Percentiles rank a stretch among this genome's conserved stretches.
Conservation (phyloP, 176 grass and related monocot genomes). For the Areca catechu region DNA sequence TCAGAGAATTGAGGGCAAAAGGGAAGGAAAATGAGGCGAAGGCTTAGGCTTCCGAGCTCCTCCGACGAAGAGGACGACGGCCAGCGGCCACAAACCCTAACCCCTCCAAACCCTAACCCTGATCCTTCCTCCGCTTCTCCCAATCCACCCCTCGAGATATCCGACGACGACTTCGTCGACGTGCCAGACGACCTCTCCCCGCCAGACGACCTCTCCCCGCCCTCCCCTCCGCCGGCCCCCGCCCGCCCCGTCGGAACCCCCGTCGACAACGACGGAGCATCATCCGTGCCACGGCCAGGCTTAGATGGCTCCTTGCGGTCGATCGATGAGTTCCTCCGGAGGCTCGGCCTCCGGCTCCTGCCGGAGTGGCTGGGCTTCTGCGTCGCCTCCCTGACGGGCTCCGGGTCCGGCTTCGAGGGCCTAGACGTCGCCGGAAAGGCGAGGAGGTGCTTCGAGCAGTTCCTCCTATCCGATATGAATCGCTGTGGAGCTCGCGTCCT, state of each 20-base stretch:
- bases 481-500: conserved; percentile 48
- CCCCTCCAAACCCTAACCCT: not conserved
- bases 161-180: conserved; percentile 61
- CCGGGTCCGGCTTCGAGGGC: conserved; percentile 17
- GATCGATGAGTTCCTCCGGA: conserved; percentile 46
- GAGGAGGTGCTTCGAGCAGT: conserved; percentile 64
- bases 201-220: conserved; percentile 42
- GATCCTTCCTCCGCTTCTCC: conserved; percentile 15
- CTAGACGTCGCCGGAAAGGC: conserved; percentile 33
- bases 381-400: conserved; percentile 22
- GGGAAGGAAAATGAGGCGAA: conserved; percentile 27
- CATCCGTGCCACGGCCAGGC: not conserved
- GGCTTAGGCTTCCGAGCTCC: conserved; percentile 39
- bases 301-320: conserved; percentile 14
- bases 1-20: not conserved
- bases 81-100: conserved; percentile 18
- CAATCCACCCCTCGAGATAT: conserved; percentile 38
- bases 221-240: conserved; percentile 2
- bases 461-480: conserved; percentile 87
- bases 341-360: conserved; percentile 42
- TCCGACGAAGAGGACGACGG: conserved; percentile 46
- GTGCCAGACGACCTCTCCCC: conserved; percentile 48
- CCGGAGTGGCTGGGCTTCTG: conserved; percentile 66
- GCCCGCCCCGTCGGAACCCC: not conserved
- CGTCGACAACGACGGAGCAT: not conserved